phyloP scores from a whole-genome alignment of 345 rosid species.

The Citrus reticulata region DNA sequence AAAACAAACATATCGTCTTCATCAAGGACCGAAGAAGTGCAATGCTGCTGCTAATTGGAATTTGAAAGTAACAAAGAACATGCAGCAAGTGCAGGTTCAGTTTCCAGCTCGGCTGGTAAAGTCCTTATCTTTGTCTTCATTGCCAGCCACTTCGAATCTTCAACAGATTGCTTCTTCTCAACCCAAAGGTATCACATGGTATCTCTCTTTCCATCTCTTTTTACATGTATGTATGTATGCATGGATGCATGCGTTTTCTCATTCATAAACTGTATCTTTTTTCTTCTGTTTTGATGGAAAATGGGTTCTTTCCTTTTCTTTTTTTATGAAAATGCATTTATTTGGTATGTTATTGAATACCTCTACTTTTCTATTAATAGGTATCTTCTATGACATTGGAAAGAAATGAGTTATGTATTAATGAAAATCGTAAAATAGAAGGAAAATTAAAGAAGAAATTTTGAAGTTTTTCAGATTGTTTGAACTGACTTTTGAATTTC shows the following conservation, averaged over 20 bases:
- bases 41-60: no score
- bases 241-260: background rate
- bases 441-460: background rate
- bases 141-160: slow-evolving; percentile 29
- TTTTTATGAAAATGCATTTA: background rate
- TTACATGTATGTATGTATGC: background rate
- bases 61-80: background rate
- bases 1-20: background rate
- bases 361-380: background rate
- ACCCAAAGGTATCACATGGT: slow-evolving; percentile 34
- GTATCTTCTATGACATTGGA: background rate
- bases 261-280: background rate
- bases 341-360: background rate
- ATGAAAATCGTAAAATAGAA: background rate
- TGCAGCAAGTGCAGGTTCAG: slow-evolving; percentile 31
- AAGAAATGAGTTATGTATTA: background rate
- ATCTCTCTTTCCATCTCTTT: background rate
- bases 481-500: background rate
- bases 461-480: background rate
- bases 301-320: background rate
- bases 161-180: slow-evolving; percentile 40
- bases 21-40: background rate
- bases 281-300: background rate
- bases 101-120: slow-evolving; percentile 39
- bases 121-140: slow-evolving; percentile 35